phyloP scores from a whole-genome alignment of 129 eudicot genomes.

The Centrapalus pauciflorus region DNA sequence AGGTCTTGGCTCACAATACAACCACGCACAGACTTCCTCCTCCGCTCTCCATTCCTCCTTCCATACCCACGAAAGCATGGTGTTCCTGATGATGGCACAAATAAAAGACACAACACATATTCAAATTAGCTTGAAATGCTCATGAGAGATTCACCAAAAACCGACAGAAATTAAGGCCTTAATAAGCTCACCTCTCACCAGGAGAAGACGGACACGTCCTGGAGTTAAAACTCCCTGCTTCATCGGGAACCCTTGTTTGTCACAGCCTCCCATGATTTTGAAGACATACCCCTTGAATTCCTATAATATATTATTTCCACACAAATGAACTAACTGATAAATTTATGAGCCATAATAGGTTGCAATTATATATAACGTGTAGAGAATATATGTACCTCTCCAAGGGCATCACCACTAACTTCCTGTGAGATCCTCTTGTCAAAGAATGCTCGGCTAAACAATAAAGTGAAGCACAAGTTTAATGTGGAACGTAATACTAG shows the following conservation, averaged over 20 bases:
- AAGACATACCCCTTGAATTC: conserved; percentile 74
- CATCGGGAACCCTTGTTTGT: conserved; percentile 85
- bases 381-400: conserved; percentile 41
- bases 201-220: conserved; percentile 76
- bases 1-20: conserved; percentile 64
- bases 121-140: not conserved
- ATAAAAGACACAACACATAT: not conserved
- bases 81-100: conserved; percentile 30
- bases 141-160: not conserved
- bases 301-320: conserved; percentile 17
- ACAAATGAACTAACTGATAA: not conserved
- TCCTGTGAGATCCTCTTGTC: conserved; percentile 97
- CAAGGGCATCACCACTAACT: conserved; percentile 72
- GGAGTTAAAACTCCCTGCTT: conserved; percentile 82
- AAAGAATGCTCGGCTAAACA: conserved; percentile 61
- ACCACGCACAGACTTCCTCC: conserved; percentile 66
- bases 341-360: not conserved
- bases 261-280: conserved; percentile 88
- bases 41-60: conserved; percentile 61
- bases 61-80: conserved; percentile 54
- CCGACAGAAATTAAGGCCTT: not conserved
- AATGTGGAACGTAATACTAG: not conserved
- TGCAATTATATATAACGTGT: not conserved
- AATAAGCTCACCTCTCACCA: conserved; percentile 42
- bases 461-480: not conserved